These are phyloP conservation scores for Boletus rex-veris DNA, from an alignment of 768 basidiomycete genomes.

Conservation along the genomic window DNA sequence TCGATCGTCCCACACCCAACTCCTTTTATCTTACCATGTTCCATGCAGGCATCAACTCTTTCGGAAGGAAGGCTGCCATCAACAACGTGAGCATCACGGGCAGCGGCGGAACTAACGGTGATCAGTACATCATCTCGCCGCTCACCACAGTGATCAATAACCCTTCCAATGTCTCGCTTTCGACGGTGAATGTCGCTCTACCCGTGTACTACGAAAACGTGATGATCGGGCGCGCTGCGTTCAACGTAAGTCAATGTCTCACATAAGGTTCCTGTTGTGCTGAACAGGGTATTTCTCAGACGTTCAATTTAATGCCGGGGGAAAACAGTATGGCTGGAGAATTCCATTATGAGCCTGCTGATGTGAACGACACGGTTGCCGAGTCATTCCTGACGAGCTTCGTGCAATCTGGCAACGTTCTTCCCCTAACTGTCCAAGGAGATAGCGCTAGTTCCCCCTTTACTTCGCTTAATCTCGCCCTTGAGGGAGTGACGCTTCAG, in stretches of 20 bases:
- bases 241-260: conserved; percentile 41
- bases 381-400: conserved; percentile 58
- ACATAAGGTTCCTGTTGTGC: not conserved
- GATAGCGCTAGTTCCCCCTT: conserved; percentile 61
- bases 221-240: conserved; percentile 55
- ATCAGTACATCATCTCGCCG: conserved; percentile 54
- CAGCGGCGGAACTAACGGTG: conserved; percentile 61
- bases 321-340: conserved; percentile 50
- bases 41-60: conserved; percentile 52
- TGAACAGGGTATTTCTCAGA: conserved; percentile 31
- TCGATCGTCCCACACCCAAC: not conserved
- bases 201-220: conserved; percentile 55
- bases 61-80: conserved; percentile 49
- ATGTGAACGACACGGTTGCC: conserved; percentile 65
- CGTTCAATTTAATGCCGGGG: conserved; percentile 57
- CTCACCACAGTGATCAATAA: conserved; percentile 59
- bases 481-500: conserved; percentile 49
- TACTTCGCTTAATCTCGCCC: conserved; percentile 50
- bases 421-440: conserved; percentile 57
- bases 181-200: conserved; percentile 55
- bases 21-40: not conserved
- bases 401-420: conserved; percentile 46
- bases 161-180: conserved; percentile 64
- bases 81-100: conserved; percentile 59
- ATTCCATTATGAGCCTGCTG: conserved; percentile 63